Conservation (phyloP, 768 basidiomycete genomes). For the Myochromella boudieri region DNA sequence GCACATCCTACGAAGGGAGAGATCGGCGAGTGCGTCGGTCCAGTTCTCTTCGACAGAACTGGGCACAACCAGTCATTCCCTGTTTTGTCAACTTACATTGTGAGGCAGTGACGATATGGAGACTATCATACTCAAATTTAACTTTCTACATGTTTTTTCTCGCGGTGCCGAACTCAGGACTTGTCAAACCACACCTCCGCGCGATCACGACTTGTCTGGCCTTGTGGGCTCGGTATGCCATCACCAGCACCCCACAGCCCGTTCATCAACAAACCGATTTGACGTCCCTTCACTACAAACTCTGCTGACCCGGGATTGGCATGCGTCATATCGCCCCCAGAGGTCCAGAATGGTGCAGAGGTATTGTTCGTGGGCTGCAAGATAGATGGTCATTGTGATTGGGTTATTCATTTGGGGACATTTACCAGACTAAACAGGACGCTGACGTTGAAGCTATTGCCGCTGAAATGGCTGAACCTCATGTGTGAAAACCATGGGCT, state of each 20-base stretch:
- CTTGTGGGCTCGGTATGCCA: conserved; percentile 2
- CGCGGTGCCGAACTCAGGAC: neutral
- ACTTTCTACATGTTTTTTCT: too few species aligned
- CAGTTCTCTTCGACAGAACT: too few species aligned
- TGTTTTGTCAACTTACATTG: too few species aligned
- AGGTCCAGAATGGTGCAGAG: conserved; percentile 15
- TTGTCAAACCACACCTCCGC: conserved; percentile 2
- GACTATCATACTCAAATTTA: too few species aligned
- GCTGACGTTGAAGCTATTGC: conserved; percentile 5
- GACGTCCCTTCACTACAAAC: neutral
- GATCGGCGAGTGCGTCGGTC: too few species aligned
- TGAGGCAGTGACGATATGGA: too few species aligned
- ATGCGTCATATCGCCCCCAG: neutral
- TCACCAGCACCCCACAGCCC: conserved; percentile 17
- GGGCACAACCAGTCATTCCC: too few species aligned
- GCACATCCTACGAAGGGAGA: too few species aligned
- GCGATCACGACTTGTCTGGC: conserved; percentile 13
- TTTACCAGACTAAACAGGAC: neutral
- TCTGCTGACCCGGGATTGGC: neutral
- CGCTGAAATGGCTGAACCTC: neutral
- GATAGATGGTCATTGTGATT: neutral
- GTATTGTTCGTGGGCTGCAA: conserved; percentile 12
- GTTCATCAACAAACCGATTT: conserved; percentile 4
- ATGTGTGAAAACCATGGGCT: conserved; percentile 3
- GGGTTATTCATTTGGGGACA: too few species aligned